Evolutionary conservation across 108 stramenopile species (phyloP), one percentile per base, ranked within the genome.

Genomic region (Phaeodactylum tricornutum): DNA sequence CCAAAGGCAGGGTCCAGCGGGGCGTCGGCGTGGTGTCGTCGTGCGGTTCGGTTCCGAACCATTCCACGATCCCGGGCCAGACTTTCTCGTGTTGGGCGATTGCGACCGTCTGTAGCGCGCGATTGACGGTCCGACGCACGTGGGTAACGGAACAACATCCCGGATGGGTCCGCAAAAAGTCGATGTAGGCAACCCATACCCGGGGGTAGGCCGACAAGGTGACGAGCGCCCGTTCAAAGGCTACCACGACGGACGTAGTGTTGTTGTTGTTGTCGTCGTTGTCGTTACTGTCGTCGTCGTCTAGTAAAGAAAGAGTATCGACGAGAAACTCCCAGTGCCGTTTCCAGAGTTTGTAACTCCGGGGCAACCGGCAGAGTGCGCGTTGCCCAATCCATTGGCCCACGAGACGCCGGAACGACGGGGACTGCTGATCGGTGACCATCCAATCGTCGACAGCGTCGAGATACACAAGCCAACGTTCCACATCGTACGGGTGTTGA

Each of bases 331-430:
- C 50, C 63, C 95, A 74, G 59, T 97, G 93, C 28, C 59, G 47
- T 35, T 70, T 72, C 98, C 98, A 99, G 26, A 99, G 62, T 68
- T 99, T 99, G 84, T 97, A 98, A 44, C 75, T 79, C 33, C 94
- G 75, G 9, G 98, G 97, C 24, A 98, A 57, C 11, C 80, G 51
- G 27, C 66, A 50, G 12, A 99, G 62, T 1, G 96, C 83, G 14
- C 97, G 67, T 62, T 92, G 87, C 0, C 66, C 76, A 21, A 84
- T 55, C 22, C 60, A 49, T 37, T 62, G 53, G 16, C 57, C 55
- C 14, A 62, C n/a, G 38, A 39, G 25, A 19, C 19, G 2, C 16
- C 21, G 26, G 17, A 55, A 20, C 28, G 56, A 25, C 26, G 33
- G 26, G 11, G 34, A 14, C 3, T 29, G 41, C 12, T 38, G 43